Evolutionary conservation across 2,329 filamentous ascomycete genomes (phyloP).

Genomic region (Onygenales sp.): DNA sequence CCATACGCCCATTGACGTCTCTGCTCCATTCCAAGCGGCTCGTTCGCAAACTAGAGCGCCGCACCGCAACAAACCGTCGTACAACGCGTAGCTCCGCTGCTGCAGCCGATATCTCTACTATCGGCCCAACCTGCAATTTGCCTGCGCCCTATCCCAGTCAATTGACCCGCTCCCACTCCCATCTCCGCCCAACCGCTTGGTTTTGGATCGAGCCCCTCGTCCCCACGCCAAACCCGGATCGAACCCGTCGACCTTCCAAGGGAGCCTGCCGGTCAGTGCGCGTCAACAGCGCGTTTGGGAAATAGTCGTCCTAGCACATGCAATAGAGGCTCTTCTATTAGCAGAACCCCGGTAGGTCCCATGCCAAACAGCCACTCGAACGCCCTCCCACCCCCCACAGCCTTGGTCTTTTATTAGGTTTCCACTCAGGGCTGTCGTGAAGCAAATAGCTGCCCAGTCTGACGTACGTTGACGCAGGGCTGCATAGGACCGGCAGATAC

Average conservation of each 20-base stretch:
- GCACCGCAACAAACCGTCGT: not conserved
- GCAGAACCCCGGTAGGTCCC: not conserved
- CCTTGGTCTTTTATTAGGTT: not conserved
- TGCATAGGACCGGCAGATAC: slow-evolving; percentile 11
- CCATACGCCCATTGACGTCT: not conserved
- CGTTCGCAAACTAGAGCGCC: not conserved
- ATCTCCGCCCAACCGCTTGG: slow-evolving; percentile 1
- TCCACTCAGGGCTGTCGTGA: slow-evolving; percentile 6
- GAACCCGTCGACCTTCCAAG: not conserved
- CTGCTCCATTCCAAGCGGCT: not conserved
- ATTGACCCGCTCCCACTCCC: slow-evolving; percentile 1
- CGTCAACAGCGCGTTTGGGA: slow-evolving; percentile 3
- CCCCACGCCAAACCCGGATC: not conserved
- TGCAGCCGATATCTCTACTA: slow-evolving; percentile 1
- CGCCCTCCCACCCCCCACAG: not conserved
- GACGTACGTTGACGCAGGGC: slow-evolving; percentile 10
- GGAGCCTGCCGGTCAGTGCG: not conserved
- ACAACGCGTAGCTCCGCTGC: slow-evolving; percentile 3
- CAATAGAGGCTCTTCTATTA: not conserved
- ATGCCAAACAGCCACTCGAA: not conserved
- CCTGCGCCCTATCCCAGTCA: not conserved
- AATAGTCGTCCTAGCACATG: not conserved
- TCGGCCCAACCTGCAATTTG: slow-evolving; percentile 1
- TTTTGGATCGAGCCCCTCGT: slow-evolving; percentile 1
- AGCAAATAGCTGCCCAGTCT: slow-evolving; percentile 9